Base-by-base conservation (phyloP, 164 flowering plant genomes). In the Piper betle region DNA sequence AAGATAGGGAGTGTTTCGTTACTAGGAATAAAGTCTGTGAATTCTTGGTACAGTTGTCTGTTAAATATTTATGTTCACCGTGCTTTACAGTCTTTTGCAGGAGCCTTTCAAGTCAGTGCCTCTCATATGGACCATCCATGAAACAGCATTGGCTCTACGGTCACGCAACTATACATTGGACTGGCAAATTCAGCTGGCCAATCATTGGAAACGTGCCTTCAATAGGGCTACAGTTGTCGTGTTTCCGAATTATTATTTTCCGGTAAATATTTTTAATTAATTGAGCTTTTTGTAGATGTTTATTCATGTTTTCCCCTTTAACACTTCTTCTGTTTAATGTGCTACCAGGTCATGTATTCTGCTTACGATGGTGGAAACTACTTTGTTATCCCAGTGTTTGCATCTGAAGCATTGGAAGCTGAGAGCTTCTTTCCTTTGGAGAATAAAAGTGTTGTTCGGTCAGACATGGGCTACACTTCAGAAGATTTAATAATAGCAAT, bases 71-170 rank as follows among this genome's bases (percentile, higher is more conserved):
- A 69, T 69, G 64, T 61, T 80, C 66, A 73, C 71, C 73, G 71
- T 70, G 75, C 65, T 73, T 70, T 71, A 69, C 91, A 94, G 99
- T 78, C 77, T 91, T 69, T 41, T 77, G 79, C 97, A 91, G 90
- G 97, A 94, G 73, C 99, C 99, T 71, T 94, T 91, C 79, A 88
- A 77, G 77, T 79, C 85, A 57, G 53, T 94, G 43, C 97, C 96
- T 61, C 75, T 94, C 57, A 69, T 94, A 65, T 94, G 96, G 97
- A 83, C 81, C 39, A 76, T 94, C 66, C 84, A 88, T 73, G 96
- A 94, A 69, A 62, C 40, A 48, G 37, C 80, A 37, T 85, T 91
- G 46, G 90, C 90, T 67, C 57, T 67, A 58, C 91, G 84, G 48
- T 66, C 81, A 57, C 76, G 75, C 62, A 64, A 78, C 46, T 87